Evolutionary conservation across 495 filamentous ascomycete genomes (phyloP), one percentile per base, ranked within the genome.

Genomic region (Penicillium tannophilum): DNA sequence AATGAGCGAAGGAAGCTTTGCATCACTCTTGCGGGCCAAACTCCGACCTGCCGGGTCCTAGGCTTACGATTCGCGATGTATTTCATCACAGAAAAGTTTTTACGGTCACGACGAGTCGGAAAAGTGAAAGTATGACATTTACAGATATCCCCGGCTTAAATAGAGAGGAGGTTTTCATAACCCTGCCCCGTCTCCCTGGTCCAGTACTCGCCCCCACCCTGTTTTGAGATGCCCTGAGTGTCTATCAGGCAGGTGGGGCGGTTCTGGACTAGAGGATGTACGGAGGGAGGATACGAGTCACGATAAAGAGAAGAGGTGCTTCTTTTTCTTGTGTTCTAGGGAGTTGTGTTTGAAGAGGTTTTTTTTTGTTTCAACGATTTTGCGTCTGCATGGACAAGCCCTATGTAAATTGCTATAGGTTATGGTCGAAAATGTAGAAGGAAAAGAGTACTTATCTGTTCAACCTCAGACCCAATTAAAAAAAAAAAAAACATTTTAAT

Each of bases 331-430:
- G 68, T 67, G 64, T 71, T 67, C 70, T 72, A 74, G 64, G 75
- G 75, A 72, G 67, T 73, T 68, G 71, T 69, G 59, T 64, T 66
- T 65, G 58, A 65, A 69, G 65, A 76, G 61, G 62, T 62, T 70
- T 66, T 62, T 60, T 53, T 67, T 54, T 61, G 33, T 55, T 69
- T 55, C 33, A 60, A 55, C 49, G 44, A 47, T 54, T 52, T 62
- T 68, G 36, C 56, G 52, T 59, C 57, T 70, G 65, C 70, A 72
- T 73, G 65, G 47, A 60, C 58, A 46, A 54, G 67, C 60, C 66
- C 56, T 65, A 66, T 67, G 69, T 75, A 73, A 68, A 70, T 64
- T 58, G 51, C 63, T 69, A 60, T 67, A 69, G 63, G 52, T 61
- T 56, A 52, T 45, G 51, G 23, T 63, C 11, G 45, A 58, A 56